Percentiles rank a stretch among this genome's conserved stretches.
These are phyloP conservation scores for Lachnellula arida DNA, from an alignment of 2,329 filamentous ascomycete species.

Conservation along the genomic window DNA sequence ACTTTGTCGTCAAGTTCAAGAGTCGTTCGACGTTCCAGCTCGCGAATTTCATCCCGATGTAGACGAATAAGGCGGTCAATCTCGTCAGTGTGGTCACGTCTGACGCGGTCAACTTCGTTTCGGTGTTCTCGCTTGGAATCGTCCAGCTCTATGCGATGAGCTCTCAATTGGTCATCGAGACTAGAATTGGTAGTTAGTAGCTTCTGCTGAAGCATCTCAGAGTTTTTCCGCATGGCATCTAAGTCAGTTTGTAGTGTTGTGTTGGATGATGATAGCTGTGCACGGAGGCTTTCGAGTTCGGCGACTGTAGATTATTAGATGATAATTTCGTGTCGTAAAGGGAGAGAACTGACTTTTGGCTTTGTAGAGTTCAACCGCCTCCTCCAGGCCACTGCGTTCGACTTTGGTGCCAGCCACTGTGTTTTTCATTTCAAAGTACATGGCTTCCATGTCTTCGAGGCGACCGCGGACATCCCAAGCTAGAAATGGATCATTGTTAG, in stretches of 20 bases:
- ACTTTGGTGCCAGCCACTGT: constrained; percentile 66
- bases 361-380: constrained; percentile 71
- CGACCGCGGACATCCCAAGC: constrained; percentile 76
- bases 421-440: constrained; percentile 67
- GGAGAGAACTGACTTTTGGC: constrained; percentile 39
- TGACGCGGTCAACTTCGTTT: constrained; percentile 51
- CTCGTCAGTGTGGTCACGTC: constrained; percentile 47
- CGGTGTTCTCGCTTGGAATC: constrained; percentile 49
- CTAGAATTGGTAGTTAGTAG: constrained; percentile 43
- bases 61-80: constrained; percentile 53
- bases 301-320: constrained; percentile 19
- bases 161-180: constrained; percentile 44
- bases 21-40: constrained; percentile 57
- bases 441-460: constrained; percentile 69
- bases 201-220: constrained; percentile 34
- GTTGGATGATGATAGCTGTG: constrained; percentile 37
- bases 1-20: constrained; percentile 34
- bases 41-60: constrained; percentile 64
- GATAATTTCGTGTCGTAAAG: not conserved
- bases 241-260: constrained; percentile 62
- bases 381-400: constrained; percentile 66
- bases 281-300: constrained; percentile 46
- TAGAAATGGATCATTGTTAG: constrained; percentile 61
- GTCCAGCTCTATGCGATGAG: constrained; percentile 51
- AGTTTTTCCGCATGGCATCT: constrained; percentile 48